Evolutionary conservation across 2,329 filamentous ascomycete species (phyloP).

Genomic region (Ophiosphaerella narmari): DNA sequence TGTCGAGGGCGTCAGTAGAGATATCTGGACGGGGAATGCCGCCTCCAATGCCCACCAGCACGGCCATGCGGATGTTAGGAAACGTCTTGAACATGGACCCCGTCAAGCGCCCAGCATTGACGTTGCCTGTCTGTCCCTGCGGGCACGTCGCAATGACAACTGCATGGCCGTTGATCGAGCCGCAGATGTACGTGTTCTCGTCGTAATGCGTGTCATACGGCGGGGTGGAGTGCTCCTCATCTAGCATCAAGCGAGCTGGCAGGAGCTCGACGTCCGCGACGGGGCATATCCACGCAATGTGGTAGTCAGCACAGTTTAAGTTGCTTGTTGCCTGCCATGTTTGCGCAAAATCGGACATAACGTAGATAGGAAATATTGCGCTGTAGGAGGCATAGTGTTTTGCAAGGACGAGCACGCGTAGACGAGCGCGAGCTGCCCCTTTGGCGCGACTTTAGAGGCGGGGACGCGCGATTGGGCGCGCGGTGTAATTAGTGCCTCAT

Average conservation of each 20-base stretch:
- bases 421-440: too few relatives aligned
- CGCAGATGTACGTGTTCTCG: constrained; percentile 13
- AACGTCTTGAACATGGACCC: constrained; percentile 14
- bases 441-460: too few relatives aligned
- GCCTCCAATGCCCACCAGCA: constrained; percentile 15
- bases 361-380: too few relatives aligned
- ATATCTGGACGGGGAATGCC: too few relatives aligned
- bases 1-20: too few relatives aligned
- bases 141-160: constrained; percentile 11
- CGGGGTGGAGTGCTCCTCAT: constrained; percentile 10
- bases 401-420: too few relatives aligned
- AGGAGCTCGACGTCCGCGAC: constrained; percentile 13
- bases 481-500: too few relatives aligned
- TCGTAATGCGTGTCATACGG: constrained; percentile 15
- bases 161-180: constrained; percentile 9
- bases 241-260: constrained; percentile 15
- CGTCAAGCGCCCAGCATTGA: constrained; percentile 11
- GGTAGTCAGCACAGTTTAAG: constrained; percentile 9
- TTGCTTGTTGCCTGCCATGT: neutral
- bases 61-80: constrained; percentile 10
- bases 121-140: constrained; percentile 5
- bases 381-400: too few relatives aligned
- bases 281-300: constrained; percentile 12
- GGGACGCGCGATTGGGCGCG: too few relatives aligned
- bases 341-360: too few relatives aligned